phyloP scores from a whole-genome alignment of 352 stramenopile species.

The Globisporangium apiculatum region DNA sequence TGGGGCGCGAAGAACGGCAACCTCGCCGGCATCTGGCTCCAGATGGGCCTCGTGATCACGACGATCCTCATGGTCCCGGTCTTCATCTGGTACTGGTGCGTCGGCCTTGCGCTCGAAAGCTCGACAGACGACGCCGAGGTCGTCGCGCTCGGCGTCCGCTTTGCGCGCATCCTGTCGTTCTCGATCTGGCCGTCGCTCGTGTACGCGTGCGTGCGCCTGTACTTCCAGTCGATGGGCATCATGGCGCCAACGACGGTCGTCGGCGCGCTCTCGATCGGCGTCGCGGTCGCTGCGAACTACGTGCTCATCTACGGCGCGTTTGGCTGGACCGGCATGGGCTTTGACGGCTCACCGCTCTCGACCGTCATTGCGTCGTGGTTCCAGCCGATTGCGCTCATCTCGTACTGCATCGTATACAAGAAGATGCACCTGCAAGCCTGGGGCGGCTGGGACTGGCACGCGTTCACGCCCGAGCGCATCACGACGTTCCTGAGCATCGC shows the following conservation, averaged over 20 bases:
- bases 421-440: slow-evolving; percentile 66
- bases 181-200: slow-evolving; percentile 68
- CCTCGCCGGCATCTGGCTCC: slow-evolving; percentile 30
- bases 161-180: slow-evolving; percentile 73
- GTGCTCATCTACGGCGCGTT: slow-evolving; percentile 46
- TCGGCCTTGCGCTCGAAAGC: slow-evolving; percentile 46
- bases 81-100: slow-evolving; percentile 34
- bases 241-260: slow-evolving; percentile 69
- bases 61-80: slow-evolving; percentile 25
- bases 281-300: slow-evolving; percentile 65
- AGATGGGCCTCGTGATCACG: slow-evolving; percentile 28
- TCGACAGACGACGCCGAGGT: slow-evolving; percentile 63
- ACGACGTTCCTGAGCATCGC: slow-evolving; percentile 62
- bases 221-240: slow-evolving; percentile 83
- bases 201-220: slow-evolving; percentile 72
- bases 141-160: slow-evolving; percentile 55
- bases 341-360: slow-evolving; percentile 67
- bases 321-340: slow-evolving; percentile 54
- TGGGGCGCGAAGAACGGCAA: slow-evolving; percentile 29
- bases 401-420: slow-evolving; percentile 70
- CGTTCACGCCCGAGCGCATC: slow-evolving; percentile 52
- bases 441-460: slow-evolving; percentile 55
- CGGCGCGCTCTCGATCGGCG: slow-evolving; percentile 52
- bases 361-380: slow-evolving; percentile 79
- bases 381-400: slow-evolving; percentile 65